Percentiles rank a stretch among this genome's conserved stretches.
These are phyloP conservation scores for Plasmodiophora brassicae DNA, from an alignment of 208 protist genomes.

Conservation along the genomic window DNA sequence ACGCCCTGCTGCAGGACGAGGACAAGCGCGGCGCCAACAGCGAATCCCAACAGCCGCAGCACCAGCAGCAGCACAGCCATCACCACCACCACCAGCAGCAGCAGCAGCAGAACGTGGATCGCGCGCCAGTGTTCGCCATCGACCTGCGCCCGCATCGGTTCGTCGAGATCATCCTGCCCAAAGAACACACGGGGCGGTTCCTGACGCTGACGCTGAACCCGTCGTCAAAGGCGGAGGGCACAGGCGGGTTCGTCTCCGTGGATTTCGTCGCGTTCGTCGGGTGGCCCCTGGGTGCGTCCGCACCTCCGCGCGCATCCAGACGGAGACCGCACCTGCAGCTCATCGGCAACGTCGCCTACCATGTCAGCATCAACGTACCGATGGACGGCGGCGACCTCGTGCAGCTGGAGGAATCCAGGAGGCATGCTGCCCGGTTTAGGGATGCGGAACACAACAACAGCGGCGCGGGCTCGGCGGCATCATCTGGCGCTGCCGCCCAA, in stretches of 20 bases:
- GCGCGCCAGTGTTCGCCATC: not conserved
- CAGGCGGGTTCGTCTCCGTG: not conserved
- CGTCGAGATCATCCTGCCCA: constrained; percentile 23
- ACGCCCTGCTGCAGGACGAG: not conserved
- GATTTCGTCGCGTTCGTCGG: not conserved
- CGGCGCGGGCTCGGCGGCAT: no score
- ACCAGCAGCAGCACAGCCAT: no score
- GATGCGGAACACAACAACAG: no score
- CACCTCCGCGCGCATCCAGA: not conserved
- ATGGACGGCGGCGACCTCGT: constrained; percentile 6
- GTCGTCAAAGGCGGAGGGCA: not conserved
- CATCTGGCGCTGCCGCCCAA: no score
- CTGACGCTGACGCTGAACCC: not conserved
- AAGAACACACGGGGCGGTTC: not conserved
- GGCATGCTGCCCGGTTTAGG: no score
- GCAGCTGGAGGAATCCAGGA: constrained; percentile 14
- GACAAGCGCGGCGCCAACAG: not conserved
- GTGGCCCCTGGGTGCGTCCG: not conserved
- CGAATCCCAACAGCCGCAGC: not conserved
- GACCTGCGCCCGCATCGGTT: constrained; percentile 11
- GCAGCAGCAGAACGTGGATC: no score
- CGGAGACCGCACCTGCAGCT: constrained; percentile 20
- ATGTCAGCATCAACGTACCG: constrained; percentile 4
- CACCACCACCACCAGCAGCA: no score
- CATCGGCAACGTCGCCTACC: constrained; percentile 25